These are phyloP conservation scores for Eragrostis tef DNA, from an alignment of 202 grass and related monocot genomes.

Conservation along the genomic window DNA sequence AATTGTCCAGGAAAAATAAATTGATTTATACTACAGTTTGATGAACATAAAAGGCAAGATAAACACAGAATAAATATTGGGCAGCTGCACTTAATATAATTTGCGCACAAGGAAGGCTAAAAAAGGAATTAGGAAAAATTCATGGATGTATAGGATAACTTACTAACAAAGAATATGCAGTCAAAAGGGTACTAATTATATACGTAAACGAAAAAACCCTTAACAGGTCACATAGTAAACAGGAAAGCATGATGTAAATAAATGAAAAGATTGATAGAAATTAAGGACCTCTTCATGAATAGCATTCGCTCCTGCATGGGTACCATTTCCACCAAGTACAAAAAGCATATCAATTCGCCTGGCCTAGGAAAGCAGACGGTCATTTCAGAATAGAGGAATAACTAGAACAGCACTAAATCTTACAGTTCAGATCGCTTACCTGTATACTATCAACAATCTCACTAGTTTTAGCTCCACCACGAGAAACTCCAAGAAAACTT, in stretches of 20 bases:
- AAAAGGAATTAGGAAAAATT: neutral
- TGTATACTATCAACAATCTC: constrained; percentile 93
- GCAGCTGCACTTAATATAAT: neutral
- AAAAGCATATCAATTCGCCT: constrained; percentile 95
- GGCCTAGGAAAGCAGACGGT: constrained; percentile 56
- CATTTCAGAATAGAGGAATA: constrained; percentile 37
- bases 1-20: constrained; percentile 25
- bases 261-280: neutral
- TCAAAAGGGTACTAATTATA: neutral
- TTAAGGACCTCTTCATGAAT: constrained; percentile 82
- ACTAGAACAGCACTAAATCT: constrained; percentile 12
- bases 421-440: constrained; percentile 50
- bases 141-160: neutral
- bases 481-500: constrained; percentile 91
- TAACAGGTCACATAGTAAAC: neutral
- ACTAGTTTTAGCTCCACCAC: constrained; percentile 76
- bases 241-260: constrained; percentile 13
- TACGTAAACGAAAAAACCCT: neutral
- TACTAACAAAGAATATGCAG: neutral
- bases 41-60: constrained; percentile 4
- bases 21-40: neutral
- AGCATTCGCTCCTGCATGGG: constrained; percentile 90
- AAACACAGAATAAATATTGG: neutral
- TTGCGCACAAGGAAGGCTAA: neutral
- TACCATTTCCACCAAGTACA: constrained; percentile 96